A percentile compares a stretch with the other conserved stretches of the same genome.
phyloP scores from a whole-genome alignment of 805 yeast species.

The Candida jianshihensis region DNA sequence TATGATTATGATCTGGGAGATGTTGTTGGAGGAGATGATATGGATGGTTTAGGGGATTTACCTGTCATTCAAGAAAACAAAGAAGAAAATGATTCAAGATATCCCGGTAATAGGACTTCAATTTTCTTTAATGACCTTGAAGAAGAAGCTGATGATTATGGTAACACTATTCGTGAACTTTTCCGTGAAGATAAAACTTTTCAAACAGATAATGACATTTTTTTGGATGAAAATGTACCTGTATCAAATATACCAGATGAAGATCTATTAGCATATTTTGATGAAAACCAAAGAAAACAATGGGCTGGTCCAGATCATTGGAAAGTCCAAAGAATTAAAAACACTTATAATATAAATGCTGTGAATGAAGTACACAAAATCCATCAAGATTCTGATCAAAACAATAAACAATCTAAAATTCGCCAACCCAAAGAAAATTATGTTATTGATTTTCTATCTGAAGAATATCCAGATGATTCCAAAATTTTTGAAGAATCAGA shows the following conservation, averaged over 20 bases:
- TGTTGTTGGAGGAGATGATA: constrained; percentile 1
- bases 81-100: constrained; percentile 12
- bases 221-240: constrained; percentile 6
- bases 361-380: not conserved
- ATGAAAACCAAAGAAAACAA: constrained; percentile 53
- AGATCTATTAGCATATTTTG: constrained; percentile 74
- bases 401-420: constrained; percentile 20
- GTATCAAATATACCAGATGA: constrained; percentile 37
- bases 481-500: constrained; percentile 33
- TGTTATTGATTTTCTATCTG: constrained; percentile 36
- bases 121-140: constrained; percentile 20
- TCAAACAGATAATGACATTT: constrained; percentile 14
- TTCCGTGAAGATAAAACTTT: constrained; percentile 18
- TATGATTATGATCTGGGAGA: constrained; percentile 10
- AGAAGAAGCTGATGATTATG: constrained; percentile 19
- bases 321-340: constrained; percentile 62
- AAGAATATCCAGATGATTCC: constrained; percentile 26
- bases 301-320: constrained; percentile 96
- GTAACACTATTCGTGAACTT: constrained; percentile 19
- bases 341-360: constrained; percentile 15
- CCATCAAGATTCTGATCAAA: constrained; percentile 12
- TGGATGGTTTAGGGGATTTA: not conserved
- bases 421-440: constrained; percentile 27
- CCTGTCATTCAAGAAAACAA: not conserved
- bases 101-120: constrained; percentile 21